These are phyloP conservation scores for Cercospora sp. DNA, from an alignment of 2,329 filamentous ascomycete species.

Conservation along the genomic window DNA sequence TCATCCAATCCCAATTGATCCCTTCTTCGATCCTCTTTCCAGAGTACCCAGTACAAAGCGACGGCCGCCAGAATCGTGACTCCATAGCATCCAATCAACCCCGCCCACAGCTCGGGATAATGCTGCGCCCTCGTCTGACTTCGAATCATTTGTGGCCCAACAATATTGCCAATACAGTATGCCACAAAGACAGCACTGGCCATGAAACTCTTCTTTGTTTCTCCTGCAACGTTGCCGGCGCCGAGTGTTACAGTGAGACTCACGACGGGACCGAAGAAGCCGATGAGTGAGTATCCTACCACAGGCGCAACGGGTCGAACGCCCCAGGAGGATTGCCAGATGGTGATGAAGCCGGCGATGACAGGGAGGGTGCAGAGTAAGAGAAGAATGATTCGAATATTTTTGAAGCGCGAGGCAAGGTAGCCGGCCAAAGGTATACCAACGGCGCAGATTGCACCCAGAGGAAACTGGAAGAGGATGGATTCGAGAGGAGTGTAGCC, in stretches of 20 bases:
- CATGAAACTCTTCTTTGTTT: conserved; percentile 38
- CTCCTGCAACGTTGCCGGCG: conserved; percentile 35
- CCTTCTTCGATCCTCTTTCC: conserved; percentile 16
- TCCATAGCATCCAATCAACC: conserved; percentile 20
- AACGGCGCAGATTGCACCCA: not conserved
- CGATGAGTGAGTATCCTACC: conserved; percentile 7
- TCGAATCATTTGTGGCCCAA: conserved; percentile 22
- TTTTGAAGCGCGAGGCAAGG: not conserved
- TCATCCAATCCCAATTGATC: conserved; percentile 4
- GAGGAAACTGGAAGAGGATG: conserved; percentile 3
- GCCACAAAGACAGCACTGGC: conserved; percentile 34
- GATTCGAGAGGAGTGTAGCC: conserved; percentile 1
- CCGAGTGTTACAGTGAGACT: conserved; percentile 34
- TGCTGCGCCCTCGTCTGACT: conserved; percentile 14
- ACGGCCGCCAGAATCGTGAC: conserved; percentile 21
- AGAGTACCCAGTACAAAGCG: conserved; percentile 22
- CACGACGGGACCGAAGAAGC: not conserved
- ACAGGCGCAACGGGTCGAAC: not conserved
- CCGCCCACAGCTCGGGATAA: conserved; percentile 21
- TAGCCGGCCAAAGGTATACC: not conserved
- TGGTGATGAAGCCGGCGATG: conserved; percentile 4
- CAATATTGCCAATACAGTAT: conserved; percentile 26
- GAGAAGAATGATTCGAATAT: conserved; percentile 32
- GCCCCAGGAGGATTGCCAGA: conserved; percentile 6
- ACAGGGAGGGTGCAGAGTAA: conserved; percentile 39